phyloP scores from a whole-genome alignment of 352 stramenopile species.

The Blastocystis sp. region DNA sequence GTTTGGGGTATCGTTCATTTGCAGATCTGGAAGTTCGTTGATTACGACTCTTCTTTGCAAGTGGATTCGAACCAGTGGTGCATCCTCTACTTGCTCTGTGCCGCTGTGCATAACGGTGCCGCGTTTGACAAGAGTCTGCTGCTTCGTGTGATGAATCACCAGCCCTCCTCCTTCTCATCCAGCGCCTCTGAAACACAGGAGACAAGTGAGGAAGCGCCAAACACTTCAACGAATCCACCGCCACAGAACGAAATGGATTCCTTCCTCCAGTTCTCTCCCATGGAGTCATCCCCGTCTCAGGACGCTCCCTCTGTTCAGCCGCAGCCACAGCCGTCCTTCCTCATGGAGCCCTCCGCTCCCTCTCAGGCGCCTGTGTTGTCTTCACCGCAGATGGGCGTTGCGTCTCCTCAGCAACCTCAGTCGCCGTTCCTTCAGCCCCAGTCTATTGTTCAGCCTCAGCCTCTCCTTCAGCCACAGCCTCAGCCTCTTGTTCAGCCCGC shows the following conservation, averaged over 20 bases:
- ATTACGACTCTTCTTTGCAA: conserved; percentile 6
- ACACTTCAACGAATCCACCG: too few species aligned
- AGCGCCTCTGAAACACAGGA: too few species aligned
- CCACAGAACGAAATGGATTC: too few species aligned
- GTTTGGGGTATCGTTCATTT: background rate
- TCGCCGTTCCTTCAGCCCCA: background rate
- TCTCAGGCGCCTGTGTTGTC: too few species aligned
- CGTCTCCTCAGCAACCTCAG: background rate
- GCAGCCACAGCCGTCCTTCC: too few species aligned
- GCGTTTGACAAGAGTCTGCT: conserved; percentile 39
- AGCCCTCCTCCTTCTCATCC: conserved; percentile 29
- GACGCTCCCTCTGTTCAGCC: too few species aligned
- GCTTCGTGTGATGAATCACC: background rate
- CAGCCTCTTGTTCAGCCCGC: background rate
- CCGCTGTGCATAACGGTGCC: background rate
- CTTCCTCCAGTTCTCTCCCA: background rate
- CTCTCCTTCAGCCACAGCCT: background rate
- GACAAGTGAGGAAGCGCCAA: too few species aligned
- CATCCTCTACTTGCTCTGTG: conserved; percentile 30
- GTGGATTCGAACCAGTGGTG: conserved; percentile 39
- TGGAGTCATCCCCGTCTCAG: background rate
- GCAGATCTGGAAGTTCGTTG: conserved; percentile 60
- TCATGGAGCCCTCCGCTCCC: too few species aligned
- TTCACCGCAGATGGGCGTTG: too few species aligned
- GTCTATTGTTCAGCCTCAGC: background rate